Percentiles rank a stretch among this genome's conserved stretches.
Evolutionary conservation across 306 rosid species (phyloP).

Genomic region (Rosa lucieae): DNA sequence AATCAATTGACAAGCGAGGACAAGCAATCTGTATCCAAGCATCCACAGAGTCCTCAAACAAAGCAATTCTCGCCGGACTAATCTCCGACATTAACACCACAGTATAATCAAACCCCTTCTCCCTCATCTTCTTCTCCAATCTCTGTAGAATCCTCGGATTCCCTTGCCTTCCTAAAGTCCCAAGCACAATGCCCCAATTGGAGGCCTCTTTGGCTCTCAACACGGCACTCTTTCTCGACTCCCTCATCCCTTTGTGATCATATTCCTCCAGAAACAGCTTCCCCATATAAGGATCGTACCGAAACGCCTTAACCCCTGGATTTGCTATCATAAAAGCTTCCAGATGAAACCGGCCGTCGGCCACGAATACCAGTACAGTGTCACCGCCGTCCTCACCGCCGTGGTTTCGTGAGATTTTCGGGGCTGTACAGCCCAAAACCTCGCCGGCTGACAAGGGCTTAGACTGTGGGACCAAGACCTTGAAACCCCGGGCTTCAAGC

Average conservation of each 20-base stretch:
- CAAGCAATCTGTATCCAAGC: constrained; percentile 99
- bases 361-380: constrained; percentile 65
- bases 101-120: constrained; percentile 57
- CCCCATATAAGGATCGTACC: constrained; percentile 84
- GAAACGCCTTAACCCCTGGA: constrained; percentile 65
- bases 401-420: constrained; percentile 42
- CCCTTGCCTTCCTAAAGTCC: constrained; percentile 97
- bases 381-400: constrained; percentile 16
- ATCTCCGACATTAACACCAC: constrained; percentile 87
- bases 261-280: constrained; percentile 84
- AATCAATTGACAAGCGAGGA: constrained; percentile 86
- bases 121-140: constrained; percentile 67
- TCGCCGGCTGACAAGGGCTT: constrained; percentile 89
- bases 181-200: constrained; percentile 82
- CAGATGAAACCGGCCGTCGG: constrained; percentile 90
- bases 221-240: constrained; percentile 60
- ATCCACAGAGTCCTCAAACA: constrained; percentile 80
- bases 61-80: constrained; percentile 62
- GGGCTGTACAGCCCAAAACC: constrained; percentile 93
- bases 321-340: constrained; percentile 96
- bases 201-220: constrained; percentile 53
- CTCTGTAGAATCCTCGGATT: constrained; percentile 82
- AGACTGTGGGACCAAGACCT: constrained; percentile 77
- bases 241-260: constrained; percentile 85
- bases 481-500: constrained; percentile 67